Evolutionary conservation across 2,329 filamentous ascomycete species (phyloP), one percentile per base, ranked within the genome.

Genomic region (Penicillium sumatraense): DNA sequence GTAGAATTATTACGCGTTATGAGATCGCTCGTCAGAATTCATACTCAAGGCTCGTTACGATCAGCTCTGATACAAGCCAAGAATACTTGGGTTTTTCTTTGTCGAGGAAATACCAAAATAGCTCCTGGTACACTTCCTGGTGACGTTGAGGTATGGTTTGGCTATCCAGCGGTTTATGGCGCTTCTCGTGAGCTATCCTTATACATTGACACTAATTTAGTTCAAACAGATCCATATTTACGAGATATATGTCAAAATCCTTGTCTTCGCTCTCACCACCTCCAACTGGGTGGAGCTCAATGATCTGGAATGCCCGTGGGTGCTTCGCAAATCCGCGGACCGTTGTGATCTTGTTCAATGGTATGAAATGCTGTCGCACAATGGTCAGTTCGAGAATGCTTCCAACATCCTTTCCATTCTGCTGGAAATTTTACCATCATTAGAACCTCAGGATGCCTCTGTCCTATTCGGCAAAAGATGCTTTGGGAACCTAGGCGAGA

Each of bases 161-260:
- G 29, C 6, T 2, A 31, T n/a, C 1, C n/a, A 9, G 10, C 20
- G 16, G 18, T 20, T 21, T 16, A 31, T 11, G 14, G 23, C 20
- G 14, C 23, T 38, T 21, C 20, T 31, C n/a, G 29, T 10, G 7
- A 13, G 29, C 18, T 20, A 20, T 38, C 3, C 35, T 20, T 9
- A n/a, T 38, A 38, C n/a, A 18, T 20, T 18, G 18, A 38, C 18
- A 20, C 18, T 16, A 38, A n/a, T n/a, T n/a, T n/a, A n/a, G n/a
- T n/a, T n/a, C n/a, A n/a, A n/a, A 16, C 23, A 49, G 46, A 36
- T 49, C 16, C 46, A 49, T 18, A 36, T 36, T 14, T 49, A 36
- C 29, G 46, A 49, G 23, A 35, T 49, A 10, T 49, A 49, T 20
- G 24, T 49, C 11, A 16, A 35, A 13, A 49, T 49, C 18, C 18